Evolutionary conservation across 2,329 filamentous ascomycete species (phyloP).

Genomic region (Domatiomyces catenatus): DNA sequence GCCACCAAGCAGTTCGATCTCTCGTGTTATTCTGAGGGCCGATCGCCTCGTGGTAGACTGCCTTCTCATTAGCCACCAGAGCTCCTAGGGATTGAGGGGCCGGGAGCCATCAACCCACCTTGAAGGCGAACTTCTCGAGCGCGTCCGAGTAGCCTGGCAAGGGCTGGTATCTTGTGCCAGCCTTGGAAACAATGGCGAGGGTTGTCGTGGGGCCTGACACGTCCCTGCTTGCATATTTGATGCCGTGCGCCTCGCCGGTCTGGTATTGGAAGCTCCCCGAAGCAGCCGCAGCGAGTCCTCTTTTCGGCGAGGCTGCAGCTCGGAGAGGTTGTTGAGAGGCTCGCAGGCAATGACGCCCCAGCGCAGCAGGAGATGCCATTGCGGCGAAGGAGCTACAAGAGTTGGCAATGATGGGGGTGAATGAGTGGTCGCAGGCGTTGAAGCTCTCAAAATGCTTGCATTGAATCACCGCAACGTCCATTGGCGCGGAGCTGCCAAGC

Average conservation of each 20-base stretch:
- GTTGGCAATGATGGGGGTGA: neutral
- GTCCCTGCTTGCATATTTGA: conserved; percentile 89
- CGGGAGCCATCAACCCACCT: conserved; percentile 41
- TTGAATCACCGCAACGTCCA: neutral
- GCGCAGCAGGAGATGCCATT: conserved; percentile 55
- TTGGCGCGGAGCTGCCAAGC: neutral
- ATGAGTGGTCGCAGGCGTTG: neutral
- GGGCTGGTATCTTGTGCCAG: conserved; percentile 82
- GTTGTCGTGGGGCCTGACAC: conserved; percentile 76
- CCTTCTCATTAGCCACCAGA: conserved; percentile 24
- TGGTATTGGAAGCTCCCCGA: conserved; percentile 75
- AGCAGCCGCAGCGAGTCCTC: conserved; percentile 51
- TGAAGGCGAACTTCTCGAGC: conserved; percentile 92
- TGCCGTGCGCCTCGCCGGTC: conserved; percentile 65
- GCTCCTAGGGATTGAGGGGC: conserved; percentile 4
- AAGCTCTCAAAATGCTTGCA: neutral
- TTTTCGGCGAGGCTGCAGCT: conserved; percentile 39
- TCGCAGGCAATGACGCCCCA: conserved; percentile 49
- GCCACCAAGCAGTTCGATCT: conserved; percentile 87
- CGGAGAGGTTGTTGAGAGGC: conserved; percentile 45
- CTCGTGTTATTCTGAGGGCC: conserved; percentile 80
- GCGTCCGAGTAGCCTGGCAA: conserved; percentile 79
- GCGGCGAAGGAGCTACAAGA: conserved; percentile 13
- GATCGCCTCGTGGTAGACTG: conserved; percentile 74
- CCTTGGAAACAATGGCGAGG: conserved; percentile 82